phyloP scores from a whole-genome alignment of 257 asterid species.

The Salvia splendens region DNA sequence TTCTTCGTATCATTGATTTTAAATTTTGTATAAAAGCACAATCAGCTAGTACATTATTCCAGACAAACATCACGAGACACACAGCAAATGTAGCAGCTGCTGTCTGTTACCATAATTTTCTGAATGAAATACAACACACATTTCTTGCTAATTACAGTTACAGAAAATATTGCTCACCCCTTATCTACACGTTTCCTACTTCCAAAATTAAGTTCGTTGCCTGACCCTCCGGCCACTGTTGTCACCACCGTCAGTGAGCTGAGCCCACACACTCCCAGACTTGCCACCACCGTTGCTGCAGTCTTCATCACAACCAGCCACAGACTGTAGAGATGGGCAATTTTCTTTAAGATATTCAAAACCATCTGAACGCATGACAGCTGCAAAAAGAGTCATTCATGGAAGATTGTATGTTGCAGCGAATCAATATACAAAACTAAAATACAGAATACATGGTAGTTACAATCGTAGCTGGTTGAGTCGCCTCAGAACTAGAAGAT shows the following conservation, averaged over 20 bases:
- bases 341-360: conserved; percentile 77
- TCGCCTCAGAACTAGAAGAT: neutral
- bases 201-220: conserved; percentile 67
- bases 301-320: conserved; percentile 93
- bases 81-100: conserved; percentile 6
- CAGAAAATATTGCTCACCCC: conserved; percentile 27
- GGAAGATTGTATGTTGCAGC: neutral
- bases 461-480: neutral
- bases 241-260: conserved; percentile 90
- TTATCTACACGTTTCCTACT: conserved; percentile 29
- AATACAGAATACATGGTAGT: conserved; percentile 8
- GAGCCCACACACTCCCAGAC: conserved; percentile 93
- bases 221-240: conserved; percentile 80
- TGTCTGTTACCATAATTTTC: conserved; percentile 18
- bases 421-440: neutral
- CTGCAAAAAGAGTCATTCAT: conserved; percentile 42
- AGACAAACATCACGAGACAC: no score
- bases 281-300: conserved; percentile 85
- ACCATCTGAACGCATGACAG: conserved; percentile 91
- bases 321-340: conserved; percentile 76
- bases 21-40: no score
- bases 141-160: conserved; percentile 34
- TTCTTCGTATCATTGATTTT: no score
- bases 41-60: no score
- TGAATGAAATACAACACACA: conserved; percentile 27